These are phyloP conservation scores for Plasmodium vivax DNA, from an alignment of 169 alveolate species.

Conservation along the genomic window DNA sequence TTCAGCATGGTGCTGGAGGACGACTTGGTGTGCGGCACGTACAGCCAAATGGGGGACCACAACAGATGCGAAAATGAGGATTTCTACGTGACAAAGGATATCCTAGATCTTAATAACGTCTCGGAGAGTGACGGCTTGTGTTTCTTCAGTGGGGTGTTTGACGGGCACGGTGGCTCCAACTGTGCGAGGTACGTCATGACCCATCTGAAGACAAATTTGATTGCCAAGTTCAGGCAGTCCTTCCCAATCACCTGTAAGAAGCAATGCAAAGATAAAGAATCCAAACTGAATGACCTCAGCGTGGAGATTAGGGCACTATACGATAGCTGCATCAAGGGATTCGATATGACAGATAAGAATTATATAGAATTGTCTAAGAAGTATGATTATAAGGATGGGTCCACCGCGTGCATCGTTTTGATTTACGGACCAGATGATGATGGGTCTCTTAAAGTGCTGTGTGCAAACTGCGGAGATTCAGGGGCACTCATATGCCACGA, in stretches of 20 bases:
- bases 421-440: constrained; percentile 84
- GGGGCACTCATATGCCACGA: constrained; percentile 80
- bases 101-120: constrained; percentile 82
- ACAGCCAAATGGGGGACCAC: constrained; percentile 75
- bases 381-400: constrained; percentile 70
- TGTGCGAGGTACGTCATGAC: constrained; percentile 85
- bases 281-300: constrained; percentile 57
- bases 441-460: constrained; percentile 79
- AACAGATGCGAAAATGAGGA: constrained; percentile 82
- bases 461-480: constrained; percentile 85
- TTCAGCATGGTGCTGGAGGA: constrained; percentile 79
- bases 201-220: constrained; percentile 85
- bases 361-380: constrained; percentile 76
- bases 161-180: constrained; percentile 89
- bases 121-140: constrained; percentile 84
- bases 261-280: constrained; percentile 66
- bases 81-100: constrained; percentile 80
- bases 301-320: constrained; percentile 75
- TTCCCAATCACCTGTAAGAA: constrained; percentile 75
- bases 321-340: constrained; percentile 80
- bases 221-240: constrained; percentile 84
- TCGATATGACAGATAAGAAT: constrained; percentile 87
- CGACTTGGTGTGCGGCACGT: constrained; percentile 82
- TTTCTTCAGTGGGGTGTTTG: constrained; percentile 86
- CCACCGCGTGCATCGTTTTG: constrained; percentile 78